Conservation (phyloP, 192 early-diverging fungal species). For the Podila horticola region DNA sequence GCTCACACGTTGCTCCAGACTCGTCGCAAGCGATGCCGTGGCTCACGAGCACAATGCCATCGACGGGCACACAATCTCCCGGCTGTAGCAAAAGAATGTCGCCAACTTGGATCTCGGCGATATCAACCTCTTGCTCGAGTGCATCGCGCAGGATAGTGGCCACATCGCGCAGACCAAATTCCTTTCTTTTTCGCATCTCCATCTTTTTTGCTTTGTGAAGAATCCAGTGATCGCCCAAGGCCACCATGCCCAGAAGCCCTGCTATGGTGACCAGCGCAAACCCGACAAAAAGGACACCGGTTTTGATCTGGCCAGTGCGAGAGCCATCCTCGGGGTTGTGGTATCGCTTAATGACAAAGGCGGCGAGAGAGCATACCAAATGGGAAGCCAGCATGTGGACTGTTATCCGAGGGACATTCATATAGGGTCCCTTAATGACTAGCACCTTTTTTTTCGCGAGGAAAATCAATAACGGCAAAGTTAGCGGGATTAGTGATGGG, state of each 20-base stretch:
- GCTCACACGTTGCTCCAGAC: slow-evolving; percentile 90
- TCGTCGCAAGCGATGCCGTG: slow-evolving; percentile 91
- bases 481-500: too few relatives aligned
- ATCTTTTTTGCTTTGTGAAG: background rate
- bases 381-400: too few relatives aligned
- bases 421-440: too few relatives aligned
- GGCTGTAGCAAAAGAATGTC: slow-evolving; percentile 88
- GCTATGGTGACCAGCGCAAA: too few relatives aligned
- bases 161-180: slow-evolving; percentile 61
- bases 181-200: slow-evolving; percentile 78
- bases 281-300: too few relatives aligned
- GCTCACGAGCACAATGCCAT: slow-evolving; percentile 83
- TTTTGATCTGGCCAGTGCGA: too few relatives aligned
- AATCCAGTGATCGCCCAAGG: too few relatives aligned
- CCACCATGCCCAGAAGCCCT: too few relatives aligned
- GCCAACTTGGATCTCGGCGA: slow-evolving; percentile 87
- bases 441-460: background rate
- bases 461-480: too few relatives aligned
- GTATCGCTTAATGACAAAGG: too few relatives aligned
- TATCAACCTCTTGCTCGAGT: slow-evolving; percentile 73
- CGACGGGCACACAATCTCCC: slow-evolving; percentile 91
- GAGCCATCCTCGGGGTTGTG: too few relatives aligned
- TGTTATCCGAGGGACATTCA: too few relatives aligned
- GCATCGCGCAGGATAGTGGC: slow-evolving; percentile 77
- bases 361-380: background rate